These are phyloP conservation scores for Termitomyces sp. DNA, from an alignment of 768 basidiomycete genomes.

Conservation along the genomic window DNA sequence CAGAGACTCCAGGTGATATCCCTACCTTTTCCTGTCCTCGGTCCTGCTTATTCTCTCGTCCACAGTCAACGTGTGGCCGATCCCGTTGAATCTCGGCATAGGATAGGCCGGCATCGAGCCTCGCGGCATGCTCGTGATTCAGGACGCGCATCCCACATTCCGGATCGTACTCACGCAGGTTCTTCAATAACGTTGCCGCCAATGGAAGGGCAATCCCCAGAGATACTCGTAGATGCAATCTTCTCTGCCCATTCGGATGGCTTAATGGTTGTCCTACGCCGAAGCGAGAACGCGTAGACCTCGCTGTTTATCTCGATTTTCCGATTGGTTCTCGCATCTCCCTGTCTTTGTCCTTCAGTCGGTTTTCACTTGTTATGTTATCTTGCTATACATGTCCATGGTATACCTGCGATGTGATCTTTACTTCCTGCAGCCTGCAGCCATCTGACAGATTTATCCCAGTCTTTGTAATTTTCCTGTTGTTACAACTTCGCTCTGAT, in stretches of 20 bases:
- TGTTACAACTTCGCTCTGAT: neutral
- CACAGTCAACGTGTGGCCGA: conserved; percentile 30
- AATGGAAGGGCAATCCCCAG: conserved; percentile 26
- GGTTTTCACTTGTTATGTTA: neutral
- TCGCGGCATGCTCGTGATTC: conserved; percentile 10
- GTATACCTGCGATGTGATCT: neutral
- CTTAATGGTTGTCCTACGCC: conserved; percentile 72
- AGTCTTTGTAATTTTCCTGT: neutral
- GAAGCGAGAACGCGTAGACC: conserved; percentile 18
- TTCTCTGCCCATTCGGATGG: conserved; percentile 87
- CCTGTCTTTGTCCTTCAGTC: neutral
- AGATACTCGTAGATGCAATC: conserved; percentile 70
- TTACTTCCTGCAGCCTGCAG: neutral
- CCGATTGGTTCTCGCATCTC: neutral
- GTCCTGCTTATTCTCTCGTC: neutral
- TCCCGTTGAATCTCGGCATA: conserved; percentile 18
- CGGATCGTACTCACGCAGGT: conserved; percentile 9
- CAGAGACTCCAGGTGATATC: conserved; percentile 54
- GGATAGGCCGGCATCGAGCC: conserved; percentile 10
- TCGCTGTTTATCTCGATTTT: neutral
- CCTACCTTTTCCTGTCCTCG: conserved; percentile 1
- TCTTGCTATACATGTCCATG: neutral
- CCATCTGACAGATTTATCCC: neutral
- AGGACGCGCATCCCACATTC: conserved; percentile 12
- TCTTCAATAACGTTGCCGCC: conserved; percentile 10